Evolutionary conservation across 345 rosid species (phyloP).

Genomic region (Anacardium occidentale): DNA sequence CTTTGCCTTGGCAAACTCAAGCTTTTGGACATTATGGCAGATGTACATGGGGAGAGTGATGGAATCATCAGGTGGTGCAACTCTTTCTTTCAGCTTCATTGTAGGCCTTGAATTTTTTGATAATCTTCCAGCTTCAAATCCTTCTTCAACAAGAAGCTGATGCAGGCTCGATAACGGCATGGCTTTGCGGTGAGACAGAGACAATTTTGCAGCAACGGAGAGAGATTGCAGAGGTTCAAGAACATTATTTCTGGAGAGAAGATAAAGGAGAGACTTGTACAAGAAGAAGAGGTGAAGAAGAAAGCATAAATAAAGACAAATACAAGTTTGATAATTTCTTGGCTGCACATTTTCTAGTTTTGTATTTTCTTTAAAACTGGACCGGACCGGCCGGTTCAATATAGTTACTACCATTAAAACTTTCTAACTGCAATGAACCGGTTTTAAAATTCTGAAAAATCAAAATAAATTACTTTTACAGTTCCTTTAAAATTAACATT

Average conservation of each 20-base stretch:
- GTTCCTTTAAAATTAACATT: no score
- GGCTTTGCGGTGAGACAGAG: neutral
- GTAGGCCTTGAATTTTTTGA: conserved; percentile 4
- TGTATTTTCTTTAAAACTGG: neutral
- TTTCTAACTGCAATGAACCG: neutral
- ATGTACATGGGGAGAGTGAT: conserved; percentile 32
- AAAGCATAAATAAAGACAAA: conserved; percentile 24
- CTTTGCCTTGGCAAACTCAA: conserved; percentile 18
- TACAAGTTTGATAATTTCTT: neutral
- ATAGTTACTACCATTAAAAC: neutral
- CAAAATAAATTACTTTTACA: no score
- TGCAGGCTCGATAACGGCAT: conserved; percentile 40
- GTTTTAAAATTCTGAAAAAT: neutral
- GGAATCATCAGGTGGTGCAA: conserved; percentile 20
- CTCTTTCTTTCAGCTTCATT: conserved; percentile 16
- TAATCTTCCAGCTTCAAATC: conserved; percentile 27
- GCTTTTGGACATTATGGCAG: conserved; percentile 37
- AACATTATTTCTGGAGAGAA: conserved; percentile 25
- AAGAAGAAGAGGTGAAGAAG: neutral
- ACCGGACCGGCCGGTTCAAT: neutral
- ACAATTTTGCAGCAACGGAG: conserved; percentile 15
- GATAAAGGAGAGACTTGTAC: conserved; percentile 19
- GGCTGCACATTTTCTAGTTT: neutral
- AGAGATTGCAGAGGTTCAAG: conserved; percentile 13
- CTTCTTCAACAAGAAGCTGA: conserved; percentile 46